These are phyloP conservation scores for Puccinellia tenuiflora DNA, from an alignment of 176 grass and related monocot genomes.

Conservation along the genomic window DNA sequence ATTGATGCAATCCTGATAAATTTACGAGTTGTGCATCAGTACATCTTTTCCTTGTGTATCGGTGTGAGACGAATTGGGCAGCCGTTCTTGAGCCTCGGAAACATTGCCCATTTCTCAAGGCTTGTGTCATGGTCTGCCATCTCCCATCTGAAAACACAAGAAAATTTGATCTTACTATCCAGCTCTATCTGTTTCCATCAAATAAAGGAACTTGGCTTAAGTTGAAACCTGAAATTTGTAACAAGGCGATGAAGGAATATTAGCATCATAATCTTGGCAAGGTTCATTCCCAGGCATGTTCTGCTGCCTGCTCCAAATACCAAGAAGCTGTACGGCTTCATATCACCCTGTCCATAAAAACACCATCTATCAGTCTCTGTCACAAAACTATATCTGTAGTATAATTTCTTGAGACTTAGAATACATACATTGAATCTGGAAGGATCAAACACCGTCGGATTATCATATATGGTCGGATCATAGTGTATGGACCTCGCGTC, in stretches of 20 bases:
- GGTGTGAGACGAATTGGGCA: conserved; percentile 54
- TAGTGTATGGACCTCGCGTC: conserved; percentile 74
- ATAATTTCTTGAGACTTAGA: conserved; percentile 6
- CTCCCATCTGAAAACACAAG: conserved; percentile 45
- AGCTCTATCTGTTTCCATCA: neutral
- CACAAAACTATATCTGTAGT: neutral
- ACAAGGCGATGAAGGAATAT: conserved; percentile 78
- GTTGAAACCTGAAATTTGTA: conserved; percentile 54
- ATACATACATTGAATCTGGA: conserved; percentile 52
- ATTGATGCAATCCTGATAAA: neutral
- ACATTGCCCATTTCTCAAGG: conserved; percentile 85
- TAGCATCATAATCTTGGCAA: conserved; percentile 90
- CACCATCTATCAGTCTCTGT: neutral
- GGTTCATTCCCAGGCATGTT: conserved; percentile 83
- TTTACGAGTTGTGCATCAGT: neutral
- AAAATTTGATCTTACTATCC: neutral
- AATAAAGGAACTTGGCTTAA: neutral
- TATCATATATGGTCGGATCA: conserved; percentile 49
- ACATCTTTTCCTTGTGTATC: conserved; percentile 11
- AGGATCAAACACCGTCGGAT: conserved; percentile 65
- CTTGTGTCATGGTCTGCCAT: conserved; percentile 60
- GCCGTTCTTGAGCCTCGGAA: conserved; percentile 75
- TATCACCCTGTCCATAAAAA: conserved; percentile 38
- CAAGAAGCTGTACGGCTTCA: conserved; percentile 58
- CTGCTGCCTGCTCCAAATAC: conserved; percentile 79